These are phyloP conservation scores for Malus hybrid DNA, from an alignment of 331 rosid genomes.

Conservation along the genomic window DNA sequence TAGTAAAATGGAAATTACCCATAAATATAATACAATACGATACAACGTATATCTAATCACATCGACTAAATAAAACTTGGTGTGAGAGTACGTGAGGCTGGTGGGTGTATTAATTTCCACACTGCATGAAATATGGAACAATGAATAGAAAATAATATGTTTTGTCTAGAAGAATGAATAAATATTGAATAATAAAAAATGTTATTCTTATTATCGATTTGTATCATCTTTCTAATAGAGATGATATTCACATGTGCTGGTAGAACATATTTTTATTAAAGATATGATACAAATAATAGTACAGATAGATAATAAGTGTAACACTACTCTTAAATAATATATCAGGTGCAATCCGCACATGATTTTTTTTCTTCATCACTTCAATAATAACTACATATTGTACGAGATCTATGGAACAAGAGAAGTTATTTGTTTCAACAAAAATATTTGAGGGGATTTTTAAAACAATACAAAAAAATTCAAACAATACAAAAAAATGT, in stretches of 20 bases:
- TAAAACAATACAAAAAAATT: not conserved
- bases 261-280: fast-evolving
- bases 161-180: not conserved
- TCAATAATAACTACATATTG: not conserved
- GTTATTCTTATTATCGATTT: no score
- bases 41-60: not conserved
- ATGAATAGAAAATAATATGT: not conserved
- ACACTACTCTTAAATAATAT: no score
- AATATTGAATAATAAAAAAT: no score
- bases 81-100: not conserved
- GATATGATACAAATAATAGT: no score
- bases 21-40: no score
- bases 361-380: not conserved
- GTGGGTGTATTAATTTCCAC: not conserved
- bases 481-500: not conserved
- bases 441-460: no score
- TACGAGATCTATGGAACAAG: not conserved
- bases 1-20: no score
- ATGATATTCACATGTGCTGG: no score
- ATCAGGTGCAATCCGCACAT: not conserved
- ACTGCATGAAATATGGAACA: not conserved
- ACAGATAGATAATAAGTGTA: no score
- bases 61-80: not conserved
- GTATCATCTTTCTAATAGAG: no score
- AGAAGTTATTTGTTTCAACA: not conserved